Evolutionary conservation across 2,329 filamentous ascomycete genomes (phyloP), one percentile per base, ranked within the genome.

Genomic region (Geoglossum cookeanum): DNA sequence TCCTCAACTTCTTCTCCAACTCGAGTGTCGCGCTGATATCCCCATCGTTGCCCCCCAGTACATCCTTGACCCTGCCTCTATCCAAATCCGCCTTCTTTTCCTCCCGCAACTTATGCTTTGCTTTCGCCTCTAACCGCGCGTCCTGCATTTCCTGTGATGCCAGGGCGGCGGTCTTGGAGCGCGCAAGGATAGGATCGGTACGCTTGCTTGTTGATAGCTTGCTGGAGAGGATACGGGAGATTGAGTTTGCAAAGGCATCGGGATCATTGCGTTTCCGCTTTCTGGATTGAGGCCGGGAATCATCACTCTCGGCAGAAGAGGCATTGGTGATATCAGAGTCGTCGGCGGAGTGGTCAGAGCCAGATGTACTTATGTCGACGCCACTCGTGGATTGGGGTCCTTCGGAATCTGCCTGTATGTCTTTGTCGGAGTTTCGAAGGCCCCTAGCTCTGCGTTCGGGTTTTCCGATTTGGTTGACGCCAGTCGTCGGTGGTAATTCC

Each of bases 221-320:
- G 55, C 88, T 91, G 58, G 82, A 83, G 49, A 98, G 78, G 67
- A 98, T 96, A 70, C 92, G 94, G 63, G 86, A 85, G 65, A 98
- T 88, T 55, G 89, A 95, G 1, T 84, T 94, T 29, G 91, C 87
- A 69, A 98, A 97, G 56, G 87, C 89, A 61, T 78, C 75, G 2
- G 92, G 90, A 69, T 98, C 91, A 71, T 95, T 94, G 66, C 90
- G 84, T 72, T 97, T 97, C 13, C 83, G 81, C 65, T 81, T 85
- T 63, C 70, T 72, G 39, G 63, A 60, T n/a, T 32, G 30, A 9
- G n/a, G 15, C 15, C 6, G 29, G 13, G 49, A 53, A 32, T 30
- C 48, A 11, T 45, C 32, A 17, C 33, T 44, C 30, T 51, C 48
- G 6, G 13, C 32, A n/a, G 30, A 53, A 15, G 49, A 53, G 30